Conservation (phyloP, 352 stramenopile genomes). For the Pythium periplocum region DNA sequence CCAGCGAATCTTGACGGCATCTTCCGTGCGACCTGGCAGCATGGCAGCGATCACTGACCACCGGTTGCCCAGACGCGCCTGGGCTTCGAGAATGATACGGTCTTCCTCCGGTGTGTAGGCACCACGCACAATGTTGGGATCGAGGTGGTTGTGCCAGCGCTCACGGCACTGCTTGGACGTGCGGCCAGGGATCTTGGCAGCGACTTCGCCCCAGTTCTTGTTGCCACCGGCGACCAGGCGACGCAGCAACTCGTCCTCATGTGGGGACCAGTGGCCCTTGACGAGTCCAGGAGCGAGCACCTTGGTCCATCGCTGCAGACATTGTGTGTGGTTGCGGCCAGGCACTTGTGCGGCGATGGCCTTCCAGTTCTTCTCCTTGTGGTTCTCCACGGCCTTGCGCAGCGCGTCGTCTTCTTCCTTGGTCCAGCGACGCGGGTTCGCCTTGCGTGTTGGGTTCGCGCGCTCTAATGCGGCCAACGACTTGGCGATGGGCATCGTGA, state of each 20-base stretch:
- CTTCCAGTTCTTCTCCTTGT: conserved; percentile 91
- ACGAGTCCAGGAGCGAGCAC: conserved; percentile 83
- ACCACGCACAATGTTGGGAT: conserved; percentile 85
- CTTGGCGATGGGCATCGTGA: conserved; percentile 22
- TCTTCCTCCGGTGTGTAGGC: conserved; percentile 87
- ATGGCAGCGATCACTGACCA: conserved; percentile 89
- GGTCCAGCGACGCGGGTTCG: conserved; percentile 79
- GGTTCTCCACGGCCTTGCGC: conserved; percentile 74
- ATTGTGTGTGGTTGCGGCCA: conserved; percentile 89
- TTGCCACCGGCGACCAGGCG: conserved; percentile 75
- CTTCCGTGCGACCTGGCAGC: conserved; percentile 83
- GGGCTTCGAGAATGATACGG: conserved; percentile 81
- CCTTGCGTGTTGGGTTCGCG: conserved; percentile 51
- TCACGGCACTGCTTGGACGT: conserved; percentile 90
- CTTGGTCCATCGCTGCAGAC: conserved; percentile 89
- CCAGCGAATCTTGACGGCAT: conserved; percentile 92
- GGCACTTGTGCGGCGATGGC: conserved; percentile 85
- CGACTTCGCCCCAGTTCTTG: conserved; percentile 88
- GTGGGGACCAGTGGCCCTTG: conserved; percentile 89
- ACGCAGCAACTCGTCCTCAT: conserved; percentile 82
- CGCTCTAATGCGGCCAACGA: conserved; percentile 23
- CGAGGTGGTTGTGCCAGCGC: conserved; percentile 88
- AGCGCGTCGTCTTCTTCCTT: conserved; percentile 88
- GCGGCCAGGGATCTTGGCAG: conserved; percentile 75
- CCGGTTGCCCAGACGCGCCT: conserved; percentile 80